These are phyloP conservation scores for Xylaria nigripes DNA, from an alignment of 495 filamentous ascomycete species.

Conservation along the genomic window DNA sequence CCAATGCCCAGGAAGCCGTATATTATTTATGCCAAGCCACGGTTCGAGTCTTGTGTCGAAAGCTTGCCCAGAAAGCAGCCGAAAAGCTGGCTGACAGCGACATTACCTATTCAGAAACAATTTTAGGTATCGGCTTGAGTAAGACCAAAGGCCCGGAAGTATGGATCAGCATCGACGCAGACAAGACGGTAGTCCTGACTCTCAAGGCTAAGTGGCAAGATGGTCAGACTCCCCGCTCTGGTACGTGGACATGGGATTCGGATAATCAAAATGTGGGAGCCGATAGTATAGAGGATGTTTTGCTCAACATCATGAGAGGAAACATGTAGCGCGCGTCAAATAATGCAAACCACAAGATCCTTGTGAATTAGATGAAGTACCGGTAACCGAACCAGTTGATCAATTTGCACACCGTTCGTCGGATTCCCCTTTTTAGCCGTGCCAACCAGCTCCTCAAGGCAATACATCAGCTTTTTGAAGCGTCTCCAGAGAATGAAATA, in stretches of 20 bases:
- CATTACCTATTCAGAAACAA: slow-evolving; percentile 14
- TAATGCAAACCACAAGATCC: too few relatives aligned
- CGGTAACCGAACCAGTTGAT: too few relatives aligned
- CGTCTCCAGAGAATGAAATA: too few relatives aligned
- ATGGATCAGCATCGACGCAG: slow-evolving; percentile 6
- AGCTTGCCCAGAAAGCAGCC: slow-evolving; percentile 5
- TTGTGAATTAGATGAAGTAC: too few relatives aligned
- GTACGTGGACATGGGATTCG: slow-evolving; percentile 5
- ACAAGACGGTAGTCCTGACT: slow-evolving; percentile 11
- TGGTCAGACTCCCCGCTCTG: not conserved
- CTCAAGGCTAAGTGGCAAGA: slow-evolving; percentile 10
- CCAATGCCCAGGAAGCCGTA: slow-evolving; percentile 16
- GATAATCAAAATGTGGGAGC: not conserved
- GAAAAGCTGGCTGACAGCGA: slow-evolving; percentile 10
- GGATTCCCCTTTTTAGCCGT: too few relatives aligned
- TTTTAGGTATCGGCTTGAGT: slow-evolving; percentile 9
- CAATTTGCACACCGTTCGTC: too few relatives aligned
- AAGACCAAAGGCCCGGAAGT: slow-evolving; percentile 10
- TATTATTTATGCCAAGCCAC: slow-evolving; percentile 23
- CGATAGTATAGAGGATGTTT: not conserved
- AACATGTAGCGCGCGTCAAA: not conserved
- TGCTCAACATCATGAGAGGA: slow-evolving; percentile 2
- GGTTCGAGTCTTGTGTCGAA: slow-evolving; percentile 13
- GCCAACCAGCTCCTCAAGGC: too few relatives aligned
- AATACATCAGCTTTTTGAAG: too few relatives aligned